Conservation (phyloP, 139 green algal genomes). For the Pseudopediastrum boryanum region DNA sequence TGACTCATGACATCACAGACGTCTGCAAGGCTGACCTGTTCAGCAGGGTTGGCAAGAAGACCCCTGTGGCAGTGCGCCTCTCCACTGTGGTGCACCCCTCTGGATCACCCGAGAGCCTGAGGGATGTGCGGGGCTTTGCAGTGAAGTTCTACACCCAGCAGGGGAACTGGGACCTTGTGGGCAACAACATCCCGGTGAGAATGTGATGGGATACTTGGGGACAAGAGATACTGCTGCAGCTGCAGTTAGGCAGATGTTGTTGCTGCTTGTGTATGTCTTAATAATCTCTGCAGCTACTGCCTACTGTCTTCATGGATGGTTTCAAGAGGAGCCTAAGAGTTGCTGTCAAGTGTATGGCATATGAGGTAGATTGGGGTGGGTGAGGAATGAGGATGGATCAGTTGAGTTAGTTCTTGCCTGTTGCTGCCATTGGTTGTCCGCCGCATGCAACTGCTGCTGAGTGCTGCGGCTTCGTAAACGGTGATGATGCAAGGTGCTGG, state of each 20-base stretch:
- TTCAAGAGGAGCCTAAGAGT: no score
- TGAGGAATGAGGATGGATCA: no score
- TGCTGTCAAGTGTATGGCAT: no score
- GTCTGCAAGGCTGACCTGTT: conserved; percentile 65
- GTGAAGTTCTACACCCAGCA: conserved; percentile 76
- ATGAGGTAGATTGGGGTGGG: no score
- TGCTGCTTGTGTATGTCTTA: background rate
- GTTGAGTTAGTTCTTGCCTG: no score
- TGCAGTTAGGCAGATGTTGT: background rate
- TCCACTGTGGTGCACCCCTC: conserved; percentile 61
- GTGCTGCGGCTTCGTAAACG: no score
- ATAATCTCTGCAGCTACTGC: background rate
- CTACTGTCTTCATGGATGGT: no score
- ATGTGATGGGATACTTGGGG: background rate
- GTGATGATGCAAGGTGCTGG: no score
- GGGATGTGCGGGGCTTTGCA: conserved; percentile 70
- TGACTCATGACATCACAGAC: conserved; percentile 46
- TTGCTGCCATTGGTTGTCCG: no score
- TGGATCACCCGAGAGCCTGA: conserved; percentile 62
- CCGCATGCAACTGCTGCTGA: no score
- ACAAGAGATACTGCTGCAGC: background rate
- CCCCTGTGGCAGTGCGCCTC: conserved; percentile 59
- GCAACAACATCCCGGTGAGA: conserved; percentile 69
- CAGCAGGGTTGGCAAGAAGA: conserved; percentile 54
- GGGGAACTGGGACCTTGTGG: conserved; percentile 70